Evolutionary conservation across 192 early-diverging fungal genomes (phyloP).

Genomic region (Rhizophlyctis rosea): DNA sequence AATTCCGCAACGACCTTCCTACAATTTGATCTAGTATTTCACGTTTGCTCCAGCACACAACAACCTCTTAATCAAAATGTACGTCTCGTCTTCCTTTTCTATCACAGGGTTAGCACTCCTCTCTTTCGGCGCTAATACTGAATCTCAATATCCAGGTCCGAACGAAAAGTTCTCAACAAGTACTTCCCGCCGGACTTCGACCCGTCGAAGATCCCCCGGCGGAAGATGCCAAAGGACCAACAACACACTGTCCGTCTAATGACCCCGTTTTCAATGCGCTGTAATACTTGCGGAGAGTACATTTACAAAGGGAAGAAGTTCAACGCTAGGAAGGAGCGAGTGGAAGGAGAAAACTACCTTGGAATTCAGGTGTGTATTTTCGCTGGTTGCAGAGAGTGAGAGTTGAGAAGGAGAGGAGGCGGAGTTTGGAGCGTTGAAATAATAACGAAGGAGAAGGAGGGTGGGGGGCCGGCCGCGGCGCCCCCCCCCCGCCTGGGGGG

Average conservation of each 20-base stretch:
- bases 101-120: no score
- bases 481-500: no score
- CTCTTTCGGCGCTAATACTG: no score
- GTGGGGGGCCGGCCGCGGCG: no score
- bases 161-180: slow-evolving; percentile 94
- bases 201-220: slow-evolving; percentile 85
- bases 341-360: slow-evolving; percentile 46
- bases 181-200: slow-evolving; percentile 98
- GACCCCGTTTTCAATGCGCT: slow-evolving; percentile 99
- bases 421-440: no score
- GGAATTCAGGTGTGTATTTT: slow-evolving; percentile 41
- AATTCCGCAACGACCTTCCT: no score
- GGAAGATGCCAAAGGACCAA: slow-evolving; percentile 74
- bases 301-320: slow-evolving; percentile 98
- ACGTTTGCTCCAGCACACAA: no score
- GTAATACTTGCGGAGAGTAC: slow-evolving; percentile 92
- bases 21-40: no score
- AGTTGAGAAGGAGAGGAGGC: neutral
- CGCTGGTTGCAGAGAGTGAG: neutral
- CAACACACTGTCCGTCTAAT: slow-evolving; percentile 97
- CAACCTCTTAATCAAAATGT: no score
- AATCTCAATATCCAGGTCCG: no score
- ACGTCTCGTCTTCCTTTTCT: no score
- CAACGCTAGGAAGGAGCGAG: slow-evolving; percentile 91
- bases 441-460: no score